These are phyloP conservation scores for Pythium sp. DNA, from an alignment of 352 stramenopile genomes.

Conservation along the genomic window DNA sequence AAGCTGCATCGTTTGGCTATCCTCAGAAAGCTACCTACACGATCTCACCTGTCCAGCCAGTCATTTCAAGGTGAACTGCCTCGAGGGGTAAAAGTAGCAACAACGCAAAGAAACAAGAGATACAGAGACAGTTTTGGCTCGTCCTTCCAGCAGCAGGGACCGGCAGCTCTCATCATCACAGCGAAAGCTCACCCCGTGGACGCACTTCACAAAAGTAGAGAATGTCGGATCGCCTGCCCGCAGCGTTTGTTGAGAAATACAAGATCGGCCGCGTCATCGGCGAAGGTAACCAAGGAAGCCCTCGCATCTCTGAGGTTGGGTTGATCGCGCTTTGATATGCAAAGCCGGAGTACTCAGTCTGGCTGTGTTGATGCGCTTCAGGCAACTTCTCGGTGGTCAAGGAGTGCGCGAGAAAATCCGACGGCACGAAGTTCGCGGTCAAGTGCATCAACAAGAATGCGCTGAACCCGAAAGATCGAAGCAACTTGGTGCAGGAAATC, in stretches of 20 bases:
- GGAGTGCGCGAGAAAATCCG: constrained; percentile 50
- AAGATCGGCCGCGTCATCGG: constrained; percentile 74
- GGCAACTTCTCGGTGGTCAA: constrained; percentile 87
- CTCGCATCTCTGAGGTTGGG: not conserved
- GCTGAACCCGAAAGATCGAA: constrained; percentile 76
- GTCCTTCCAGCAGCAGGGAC: not conserved
- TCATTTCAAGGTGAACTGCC: not conserved
- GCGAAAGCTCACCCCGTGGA: not conserved
- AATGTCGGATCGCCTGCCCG: constrained; percentile 57
- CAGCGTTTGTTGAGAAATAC: constrained; percentile 72
- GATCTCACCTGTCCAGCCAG: not conserved
- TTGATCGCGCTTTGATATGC: not conserved
- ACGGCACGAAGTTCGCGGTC: constrained; percentile 62
- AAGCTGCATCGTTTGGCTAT: not conserved
- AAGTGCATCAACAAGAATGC: constrained; percentile 85
- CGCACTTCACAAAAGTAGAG: constrained; percentile 1
- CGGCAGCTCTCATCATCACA: not conserved
- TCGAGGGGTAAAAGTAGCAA: not conserved
- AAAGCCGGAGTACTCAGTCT: not conserved
- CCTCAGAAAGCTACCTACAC: not conserved
- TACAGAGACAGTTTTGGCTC: not conserved
- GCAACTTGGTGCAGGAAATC: constrained; percentile 82
- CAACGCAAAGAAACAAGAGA: not conserved
- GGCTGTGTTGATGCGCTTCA: constrained; percentile 14
- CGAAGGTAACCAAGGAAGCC: constrained; percentile 32